Conservation (phyloP, 371 early-diverging fungal species). For the Homolaphlyctis polyrhiza region DNA sequence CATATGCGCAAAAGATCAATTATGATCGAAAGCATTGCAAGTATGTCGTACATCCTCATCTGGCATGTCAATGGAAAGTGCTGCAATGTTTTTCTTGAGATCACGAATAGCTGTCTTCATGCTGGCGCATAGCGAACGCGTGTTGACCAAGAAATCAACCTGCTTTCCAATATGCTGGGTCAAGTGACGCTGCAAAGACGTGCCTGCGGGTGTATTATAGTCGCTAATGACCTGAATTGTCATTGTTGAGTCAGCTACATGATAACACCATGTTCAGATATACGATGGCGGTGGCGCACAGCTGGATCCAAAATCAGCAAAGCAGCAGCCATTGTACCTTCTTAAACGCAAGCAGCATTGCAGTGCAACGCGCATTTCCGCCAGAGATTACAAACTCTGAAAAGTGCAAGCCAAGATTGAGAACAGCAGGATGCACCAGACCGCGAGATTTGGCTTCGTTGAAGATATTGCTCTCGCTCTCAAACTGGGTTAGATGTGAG, state of each 20-base stretch:
- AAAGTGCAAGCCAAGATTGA: slow-evolving; percentile 80
- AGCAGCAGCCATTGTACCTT: slow-evolving; percentile 45
- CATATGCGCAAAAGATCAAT: not conserved
- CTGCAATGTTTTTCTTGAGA: slow-evolving; percentile 80
- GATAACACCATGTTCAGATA: too few species aligned
- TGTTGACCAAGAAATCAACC: slow-evolving; percentile 78
- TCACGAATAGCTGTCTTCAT: slow-evolving; percentile 94
- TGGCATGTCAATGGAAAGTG: slow-evolving; percentile 63
- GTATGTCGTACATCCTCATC: slow-evolving; percentile 77
- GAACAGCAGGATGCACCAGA: slow-evolving; percentile 84
- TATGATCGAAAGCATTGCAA: not conserved
- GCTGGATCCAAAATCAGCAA: not conserved
- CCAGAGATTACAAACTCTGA: slow-evolving; percentile 81
- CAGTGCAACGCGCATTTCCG: slow-evolving; percentile 84
- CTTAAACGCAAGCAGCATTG: slow-evolving; percentile 77
- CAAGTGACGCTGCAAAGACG: slow-evolving; percentile 77
- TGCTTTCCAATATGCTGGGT: slow-evolving; percentile 80
- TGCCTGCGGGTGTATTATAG: slow-evolving; percentile 81
- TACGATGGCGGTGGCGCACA: not conserved
- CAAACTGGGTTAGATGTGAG: slow-evolving; percentile 43
- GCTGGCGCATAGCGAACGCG: slow-evolving; percentile 83
- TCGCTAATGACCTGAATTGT: slow-evolving; percentile 85
- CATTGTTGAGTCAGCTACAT: not conserved
- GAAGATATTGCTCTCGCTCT: slow-evolving; percentile 20
- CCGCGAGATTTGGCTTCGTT: slow-evolving; percentile 18